Base-by-base conservation (phyloP, 306 rosid species). In the cucumber (Cucumis sativus) region DNA sequence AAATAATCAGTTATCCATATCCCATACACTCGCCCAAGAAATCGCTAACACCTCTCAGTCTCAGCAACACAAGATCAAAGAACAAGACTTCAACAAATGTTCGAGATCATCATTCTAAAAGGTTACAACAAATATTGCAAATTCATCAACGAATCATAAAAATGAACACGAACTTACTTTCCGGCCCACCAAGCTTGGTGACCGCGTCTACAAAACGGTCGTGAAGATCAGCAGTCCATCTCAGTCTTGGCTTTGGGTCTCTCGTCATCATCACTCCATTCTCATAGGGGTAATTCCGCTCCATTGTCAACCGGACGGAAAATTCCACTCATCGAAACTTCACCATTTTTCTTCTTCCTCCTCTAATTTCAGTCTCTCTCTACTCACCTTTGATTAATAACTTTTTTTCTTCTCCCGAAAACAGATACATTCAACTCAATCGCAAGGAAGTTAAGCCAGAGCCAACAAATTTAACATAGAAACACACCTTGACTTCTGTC, bases 131-230 rank as follows among this genome's bases (percentile, higher is more conserved):
- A 43, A 20, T 8, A 43, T 43, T 68, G 12, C 74, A 68, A 70
- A 45, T 56, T 5, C 14, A 30, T 47, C 45, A 30, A 51, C 47
- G 2, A 52, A 73, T 7, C 6, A 17, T 13, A 2, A 49, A 30
- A 47, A 66, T 62, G 7, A 33, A n/a, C 17, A 55, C 21, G 25
- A 17, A 82, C 97, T 37, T 85, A 92, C 99, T 92, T 5, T 91
- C 91, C 9, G 99, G 97, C 83, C 97, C 99, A 81, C 99, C 99
- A 75, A 95, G 99, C 81, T 95, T 95, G 52, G 97, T 88, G 81
- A 95, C 99, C 9, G 97, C 97, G 21, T 92, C 97, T 3, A 92
- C 92, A 63, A 95, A 95, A 11, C 96, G 94, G 64, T 91, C 92
- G 54, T 95, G 97, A 61, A 95, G 97, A 87, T 92, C 97, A 75